Base-by-base conservation (phyloP, 2,329 filamentous ascomycete species). In the Cordyceps cateniannulata region DNA sequence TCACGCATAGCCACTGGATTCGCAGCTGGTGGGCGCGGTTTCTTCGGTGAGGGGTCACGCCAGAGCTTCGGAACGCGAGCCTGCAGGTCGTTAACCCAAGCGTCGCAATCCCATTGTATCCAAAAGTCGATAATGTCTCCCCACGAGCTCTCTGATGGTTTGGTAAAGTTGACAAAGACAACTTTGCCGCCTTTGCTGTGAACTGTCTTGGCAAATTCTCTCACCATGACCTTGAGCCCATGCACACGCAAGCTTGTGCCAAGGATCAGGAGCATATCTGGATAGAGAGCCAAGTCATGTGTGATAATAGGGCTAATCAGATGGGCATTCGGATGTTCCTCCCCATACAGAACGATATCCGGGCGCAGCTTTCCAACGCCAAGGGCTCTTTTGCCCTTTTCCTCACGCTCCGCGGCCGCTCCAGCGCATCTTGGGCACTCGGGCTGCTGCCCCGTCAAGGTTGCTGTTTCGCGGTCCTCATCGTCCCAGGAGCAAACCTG, bases 101-200 rank as follows among this genome's bases (percentile, higher is more conserved):
- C 83, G 65, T 91, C 88, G 62, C 87, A 90, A 67, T 90, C 87
- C 86, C 86, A 89, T 64, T 88, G 80, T 1, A 91, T 80, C 83
- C 87, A 90, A 63, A 86, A 89, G 71, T 91, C 88, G 58, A 91
- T 87, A 0, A 89, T 75, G 59, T 89, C 87, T 1, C 86, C 84
- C 88, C 88, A 91, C 1, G 81, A 82, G 68, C 87, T 90, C 68
- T 89, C 86, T 0, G 87, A 79, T 0, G 87, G 87, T 66, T 88
- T 88, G 1, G 87, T 89, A 24, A 86, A 82, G 71, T 91, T 91
- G 64, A 90, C 84, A 72, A 90, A 90, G 5, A 90, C 78, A 0
- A 91, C 87, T 59, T 83, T 87, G 60, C 87, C 87, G 25, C 84
- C 85, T 56, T 79, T 84, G 66, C 79, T 84, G 71, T 90, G 88